Evolutionary conservation across 768 basidiomycete genomes (phyloP).

Genomic region (Kwoniella shandongensis): DNA sequence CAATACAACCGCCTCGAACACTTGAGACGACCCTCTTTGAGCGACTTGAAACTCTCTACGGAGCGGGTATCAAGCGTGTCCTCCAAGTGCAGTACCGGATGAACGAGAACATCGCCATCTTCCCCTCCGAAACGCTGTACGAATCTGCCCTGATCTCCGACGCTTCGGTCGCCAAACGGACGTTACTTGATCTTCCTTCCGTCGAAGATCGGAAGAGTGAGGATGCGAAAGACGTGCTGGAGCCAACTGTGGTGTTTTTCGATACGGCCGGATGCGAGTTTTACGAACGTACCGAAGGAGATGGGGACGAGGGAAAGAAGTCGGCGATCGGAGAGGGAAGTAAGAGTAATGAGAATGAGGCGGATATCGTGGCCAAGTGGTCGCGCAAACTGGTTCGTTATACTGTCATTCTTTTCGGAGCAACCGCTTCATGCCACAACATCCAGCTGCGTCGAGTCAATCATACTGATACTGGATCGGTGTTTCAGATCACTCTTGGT

Average conservation of each 20-base stretch:
- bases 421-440: background rate
- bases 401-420: background rate
- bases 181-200: constrained; percentile 70
- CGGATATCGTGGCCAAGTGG: constrained; percentile 77
- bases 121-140: constrained; percentile 83
- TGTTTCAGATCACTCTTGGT: constrained; percentile 61
- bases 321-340: constrained; percentile 74
- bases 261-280: constrained; percentile 94
- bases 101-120: constrained; percentile 79
- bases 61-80: constrained; percentile 76
- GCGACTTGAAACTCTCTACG: constrained; percentile 84
- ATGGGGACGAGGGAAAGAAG: constrained; percentile 58
- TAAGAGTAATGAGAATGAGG: constrained; percentile 92
- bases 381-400: constrained; percentile 71
- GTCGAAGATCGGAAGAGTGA: constrained; percentile 57
- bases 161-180: constrained; percentile 67
- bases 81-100: constrained; percentile 86
- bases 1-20: constrained; percentile 65
- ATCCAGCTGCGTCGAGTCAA: too few relatives aligned
- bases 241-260: constrained; percentile 81
- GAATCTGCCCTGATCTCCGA: constrained; percentile 68
- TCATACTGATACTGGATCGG: too few relatives aligned
- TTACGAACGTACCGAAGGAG: constrained; percentile 68
- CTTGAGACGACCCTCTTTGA: constrained; percentile 90
- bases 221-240: constrained; percentile 70